These are phyloP conservation scores for Plasmodium sp. DNA, from an alignment of 169 alveolate species.

Conservation along the genomic window DNA sequence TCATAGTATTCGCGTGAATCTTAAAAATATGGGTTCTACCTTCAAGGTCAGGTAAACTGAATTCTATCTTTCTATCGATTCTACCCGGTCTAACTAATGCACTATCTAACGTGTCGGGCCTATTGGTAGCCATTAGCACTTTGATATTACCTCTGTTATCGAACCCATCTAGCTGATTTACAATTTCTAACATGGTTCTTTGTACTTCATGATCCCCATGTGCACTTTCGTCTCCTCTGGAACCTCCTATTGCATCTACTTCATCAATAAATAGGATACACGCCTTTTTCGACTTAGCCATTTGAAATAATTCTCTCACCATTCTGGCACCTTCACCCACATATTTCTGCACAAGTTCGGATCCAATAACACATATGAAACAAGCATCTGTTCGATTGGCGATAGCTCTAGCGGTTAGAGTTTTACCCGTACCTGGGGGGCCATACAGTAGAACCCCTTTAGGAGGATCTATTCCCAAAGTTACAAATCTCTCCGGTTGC, in stretches of 20 bases:
- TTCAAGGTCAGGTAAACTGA: slow-evolving; percentile 98
- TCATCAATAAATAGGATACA: slow-evolving; percentile 99
- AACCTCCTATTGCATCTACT: slow-evolving; percentile 97
- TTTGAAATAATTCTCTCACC: slow-evolving; percentile 97
- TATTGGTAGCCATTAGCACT: slow-evolving; percentile 98
- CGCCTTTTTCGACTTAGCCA: slow-evolving; percentile 98
- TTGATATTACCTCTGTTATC: slow-evolving; percentile 98
- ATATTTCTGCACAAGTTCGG: slow-evolving; percentile 98
- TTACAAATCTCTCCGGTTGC: slow-evolving; percentile 98
- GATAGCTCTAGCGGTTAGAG: slow-evolving; percentile 99
- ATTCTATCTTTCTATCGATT: slow-evolving; percentile 98
- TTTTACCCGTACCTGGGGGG: slow-evolving; percentile 98
- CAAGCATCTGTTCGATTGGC: slow-evolving; percentile 99
- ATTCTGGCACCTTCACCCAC: slow-evolving; percentile 99
- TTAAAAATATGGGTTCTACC: slow-evolving; percentile 97
- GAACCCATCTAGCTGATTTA: slow-evolving; percentile 99
- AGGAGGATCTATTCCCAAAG: slow-evolving; percentile 99
- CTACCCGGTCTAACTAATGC: slow-evolving; percentile 99
- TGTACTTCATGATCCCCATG: slow-evolving; percentile 99
- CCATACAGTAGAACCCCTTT: slow-evolving; percentile 99
- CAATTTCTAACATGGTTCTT: slow-evolving; percentile 99
- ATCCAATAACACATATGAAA: slow-evolving; percentile 99
- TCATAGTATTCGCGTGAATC: slow-evolving; percentile 98
- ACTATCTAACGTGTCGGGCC: slow-evolving; percentile 99
- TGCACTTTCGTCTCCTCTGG: slow-evolving; percentile 91